Evolutionary conservation across 164 flowering plant genomes (phyloP), one percentile per base, ranked within the genome.

Genomic region (Cinnamomum chago): DNA sequence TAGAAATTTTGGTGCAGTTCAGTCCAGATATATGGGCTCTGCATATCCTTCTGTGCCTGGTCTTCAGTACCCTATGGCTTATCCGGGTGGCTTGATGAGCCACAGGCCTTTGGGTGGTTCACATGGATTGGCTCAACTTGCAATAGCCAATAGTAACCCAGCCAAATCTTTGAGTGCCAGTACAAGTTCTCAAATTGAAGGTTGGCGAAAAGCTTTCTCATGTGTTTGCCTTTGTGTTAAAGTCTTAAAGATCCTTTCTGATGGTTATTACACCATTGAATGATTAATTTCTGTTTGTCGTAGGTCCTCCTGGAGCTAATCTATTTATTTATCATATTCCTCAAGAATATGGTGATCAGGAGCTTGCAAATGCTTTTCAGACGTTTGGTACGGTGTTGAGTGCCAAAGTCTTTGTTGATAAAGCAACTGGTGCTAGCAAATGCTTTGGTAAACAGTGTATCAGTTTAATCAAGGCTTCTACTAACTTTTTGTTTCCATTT

Each of bases 281-380:
- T 58, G 30, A 68, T 15, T 70, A 0, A 35, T 72, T 40, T 27
- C 18, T 81, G 7, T 52, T 67, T 17, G 62, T 68, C 30, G 65
- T 84, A 95, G 99, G 99, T 84, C 99, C 99, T 72, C 92, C 92
- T 77, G 99, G 99, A 69, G 95, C 99, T 52, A 95, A 95, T 84
- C 76, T 95, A 78, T 95, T 95, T 82, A 93, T 95, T 47, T 95
- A 93, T 85, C 97, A 95, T 79, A 95, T 95, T 78, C 99, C 99
- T 80, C 97, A 91, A 92, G 99, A 95, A 81, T 95, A 84, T 85
- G 97, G 95, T 68, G 98, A 93, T 84, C 85, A 85, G 73, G 98
- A 95, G 73, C 97, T 93, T 78, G 90, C 95, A 67, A 83, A 83
- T 78, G 93, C 97, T 67, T 95, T 95, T 81, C 90, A 88, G 77